Percentiles rank a stretch among this genome's conserved stretches.
Conservation (phyloP, 768 basidiomycete species). For the Leucosporidium yakuticum region DNA sequence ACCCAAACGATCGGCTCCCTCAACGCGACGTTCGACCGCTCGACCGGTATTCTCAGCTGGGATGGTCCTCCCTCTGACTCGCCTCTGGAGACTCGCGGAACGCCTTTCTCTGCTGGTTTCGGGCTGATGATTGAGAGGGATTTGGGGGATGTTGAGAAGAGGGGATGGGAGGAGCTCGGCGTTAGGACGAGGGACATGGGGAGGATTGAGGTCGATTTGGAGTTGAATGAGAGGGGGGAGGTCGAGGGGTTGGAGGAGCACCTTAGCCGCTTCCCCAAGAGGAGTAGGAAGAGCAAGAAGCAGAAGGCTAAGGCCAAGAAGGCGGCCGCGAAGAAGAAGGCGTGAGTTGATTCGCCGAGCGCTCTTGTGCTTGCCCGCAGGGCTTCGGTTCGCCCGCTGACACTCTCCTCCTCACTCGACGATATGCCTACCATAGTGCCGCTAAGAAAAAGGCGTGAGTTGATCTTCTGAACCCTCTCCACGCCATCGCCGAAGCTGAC, state of each 20-base stretch:
- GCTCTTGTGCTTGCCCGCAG: too few relatives aligned
- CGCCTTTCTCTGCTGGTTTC: neutral
- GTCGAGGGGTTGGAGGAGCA: neutral
- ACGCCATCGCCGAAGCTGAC: neutral
- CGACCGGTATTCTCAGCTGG: neutral
- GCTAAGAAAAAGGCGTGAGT: neutral
- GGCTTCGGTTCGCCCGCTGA: too few relatives aligned
- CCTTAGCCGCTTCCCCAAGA: neutral
- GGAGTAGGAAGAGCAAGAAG: neutral
- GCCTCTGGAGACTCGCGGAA: too few relatives aligned
- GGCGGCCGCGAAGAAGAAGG: slow-evolving; percentile 3
- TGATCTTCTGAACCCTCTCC: neutral
- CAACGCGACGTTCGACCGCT: neutral
- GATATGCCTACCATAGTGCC: too few relatives aligned
- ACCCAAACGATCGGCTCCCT: neutral
- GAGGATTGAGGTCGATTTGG: slow-evolving; percentile 1
- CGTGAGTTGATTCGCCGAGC: too few relatives aligned
- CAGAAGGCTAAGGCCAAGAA: neutral
- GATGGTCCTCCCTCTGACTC: too few relatives aligned
- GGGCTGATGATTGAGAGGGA: slow-evolving; percentile 17
- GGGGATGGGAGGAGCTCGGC: neutral
- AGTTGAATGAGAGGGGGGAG: neutral
- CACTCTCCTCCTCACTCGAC: too few relatives aligned
- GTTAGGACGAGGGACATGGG: neutral
- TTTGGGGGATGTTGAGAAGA: neutral